These are phyloP conservation scores for Leccinum variicolor DNA, from an alignment of 768 basidiomycete species.

Conservation along the genomic window DNA sequence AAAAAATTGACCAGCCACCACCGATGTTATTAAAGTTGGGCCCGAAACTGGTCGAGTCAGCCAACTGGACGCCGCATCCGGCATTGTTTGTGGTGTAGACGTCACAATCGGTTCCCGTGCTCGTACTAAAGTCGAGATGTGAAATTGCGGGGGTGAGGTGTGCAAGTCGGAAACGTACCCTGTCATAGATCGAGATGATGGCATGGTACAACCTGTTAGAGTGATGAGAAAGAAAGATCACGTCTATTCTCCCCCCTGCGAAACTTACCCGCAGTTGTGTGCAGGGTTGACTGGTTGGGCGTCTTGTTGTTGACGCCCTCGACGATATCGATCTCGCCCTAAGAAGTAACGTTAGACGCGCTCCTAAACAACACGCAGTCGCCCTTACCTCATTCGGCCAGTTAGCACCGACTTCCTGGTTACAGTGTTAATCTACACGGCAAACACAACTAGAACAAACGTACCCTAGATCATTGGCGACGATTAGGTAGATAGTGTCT, in stretches of 20 bases:
- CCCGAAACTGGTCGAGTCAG: constrained; percentile 31
- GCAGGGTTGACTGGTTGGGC: constrained; percentile 30
- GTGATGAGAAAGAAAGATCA: neutral
- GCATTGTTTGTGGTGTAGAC: constrained; percentile 20
- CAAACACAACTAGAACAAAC: neutral
- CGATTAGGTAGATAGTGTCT: neutral
- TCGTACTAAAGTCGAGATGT: constrained; percentile 9
- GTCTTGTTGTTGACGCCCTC: constrained; percentile 30
- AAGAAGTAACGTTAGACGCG: neutral
- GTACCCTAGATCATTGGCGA: constrained; percentile 19
- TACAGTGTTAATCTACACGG: neutral
- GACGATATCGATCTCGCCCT: constrained; percentile 33
- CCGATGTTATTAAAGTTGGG: constrained; percentile 33
- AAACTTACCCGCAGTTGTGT: constrained; percentile 22
- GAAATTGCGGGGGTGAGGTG: neutral
- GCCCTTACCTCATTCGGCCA: constrained; percentile 24
- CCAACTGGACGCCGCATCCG: constrained; percentile 32
- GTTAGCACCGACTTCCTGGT: too few relatives aligned
- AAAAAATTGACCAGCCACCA: constrained; percentile 32
- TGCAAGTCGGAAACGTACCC: constrained; percentile 25
- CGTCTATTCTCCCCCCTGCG: neutral
- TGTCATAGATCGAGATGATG: constrained; percentile 24
- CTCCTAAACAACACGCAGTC: neutral
- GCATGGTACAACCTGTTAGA: constrained; percentile 29
- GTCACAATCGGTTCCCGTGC: constrained; percentile 23